phyloP scores from a whole-genome alignment of 2,329 filamentous ascomycete species.

The Colletotrichum phormii region DNA sequence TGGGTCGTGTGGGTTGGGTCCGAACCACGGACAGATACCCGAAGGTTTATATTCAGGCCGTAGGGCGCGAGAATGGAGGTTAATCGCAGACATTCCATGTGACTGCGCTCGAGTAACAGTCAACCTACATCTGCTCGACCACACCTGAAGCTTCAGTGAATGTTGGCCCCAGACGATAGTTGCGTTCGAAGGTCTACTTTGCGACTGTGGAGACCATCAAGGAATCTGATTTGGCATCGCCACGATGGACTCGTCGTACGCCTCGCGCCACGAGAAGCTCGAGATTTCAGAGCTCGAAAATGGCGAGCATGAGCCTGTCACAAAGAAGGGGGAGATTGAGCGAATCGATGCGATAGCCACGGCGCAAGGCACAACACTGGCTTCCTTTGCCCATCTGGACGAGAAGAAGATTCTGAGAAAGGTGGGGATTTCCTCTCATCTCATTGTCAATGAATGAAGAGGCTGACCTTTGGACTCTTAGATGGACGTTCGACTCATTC shows the following conservation, averaged over 20 bases:
- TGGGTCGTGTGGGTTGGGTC: conserved; percentile 1
- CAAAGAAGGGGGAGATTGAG: conserved; percentile 15
- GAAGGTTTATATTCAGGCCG: conserved; percentile 19
- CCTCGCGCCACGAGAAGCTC: conserved; percentile 18
- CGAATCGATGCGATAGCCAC: conserved; percentile 13
- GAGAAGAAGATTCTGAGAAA: conserved; percentile 71
- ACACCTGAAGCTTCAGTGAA: background rate
- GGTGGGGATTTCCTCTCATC: conserved; percentile 43
- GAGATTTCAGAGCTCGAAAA: conserved; percentile 27
- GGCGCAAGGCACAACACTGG: conserved; percentile 10
- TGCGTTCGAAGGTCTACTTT: background rate
- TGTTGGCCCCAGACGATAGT: too few relatives aligned
- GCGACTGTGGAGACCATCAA: background rate
- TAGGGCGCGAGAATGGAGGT: too few relatives aligned
- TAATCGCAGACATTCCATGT: too few relatives aligned
- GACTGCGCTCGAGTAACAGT: background rate
- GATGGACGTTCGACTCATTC: conserved; percentile 66
- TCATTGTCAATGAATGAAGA: conserved; percentile 7
- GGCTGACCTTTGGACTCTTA: conserved; percentile 37
- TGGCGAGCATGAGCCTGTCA: background rate
- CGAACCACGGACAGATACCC: background rate
- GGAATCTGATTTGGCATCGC: background rate
- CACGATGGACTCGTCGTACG: background rate
- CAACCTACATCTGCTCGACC: too few relatives aligned
- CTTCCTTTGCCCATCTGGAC: conserved; percentile 53